Conservation (phyloP, 768 basidiomycete species). For the Pisolithus marmoratus region DNA sequence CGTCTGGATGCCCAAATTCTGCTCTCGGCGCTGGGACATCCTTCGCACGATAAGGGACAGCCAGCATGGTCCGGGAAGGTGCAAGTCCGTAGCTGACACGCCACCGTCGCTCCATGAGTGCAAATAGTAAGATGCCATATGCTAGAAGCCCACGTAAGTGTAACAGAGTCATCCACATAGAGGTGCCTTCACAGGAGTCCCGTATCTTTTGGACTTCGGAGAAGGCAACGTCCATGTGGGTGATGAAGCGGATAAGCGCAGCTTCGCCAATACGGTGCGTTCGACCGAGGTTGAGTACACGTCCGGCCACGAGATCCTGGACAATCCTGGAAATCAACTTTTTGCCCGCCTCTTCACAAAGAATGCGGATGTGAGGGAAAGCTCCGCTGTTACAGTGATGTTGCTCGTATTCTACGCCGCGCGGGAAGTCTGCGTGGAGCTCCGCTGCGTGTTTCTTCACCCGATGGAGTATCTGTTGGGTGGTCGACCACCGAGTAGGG, state of each 20-base stretch:
- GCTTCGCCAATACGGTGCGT: conserved; percentile 11
- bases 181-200: conserved; percentile 7
- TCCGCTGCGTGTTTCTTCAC: neutral
- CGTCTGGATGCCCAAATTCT: conserved; percentile 51
- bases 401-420: conserved; percentile 4
- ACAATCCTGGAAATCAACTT: neutral
- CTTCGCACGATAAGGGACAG: conserved; percentile 51
- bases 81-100: conserved; percentile 49
- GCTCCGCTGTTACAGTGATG: neutral
- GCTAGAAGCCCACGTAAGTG: conserved; percentile 42
- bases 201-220: conserved; percentile 7
- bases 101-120: conserved; percentile 38
- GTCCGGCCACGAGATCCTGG: conserved; percentile 14
- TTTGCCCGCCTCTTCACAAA: neutral
- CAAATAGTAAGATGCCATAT: conserved; percentile 34
- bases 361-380: conserved; percentile 6
- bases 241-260: conserved; percentile 21
- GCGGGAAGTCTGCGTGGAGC: neutral
- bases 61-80: conserved; percentile 36
- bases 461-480: conserved; percentile 33
- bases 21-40: conserved; percentile 41
- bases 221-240: conserved; percentile 1
- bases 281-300: conserved; percentile 13
- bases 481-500: conserved; percentile 38
- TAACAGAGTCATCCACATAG: conserved; percentile 33